phyloP scores from a whole-genome alignment of 371 early-diverging fungal species.

The Dichotomocladium elegans region DNA sequence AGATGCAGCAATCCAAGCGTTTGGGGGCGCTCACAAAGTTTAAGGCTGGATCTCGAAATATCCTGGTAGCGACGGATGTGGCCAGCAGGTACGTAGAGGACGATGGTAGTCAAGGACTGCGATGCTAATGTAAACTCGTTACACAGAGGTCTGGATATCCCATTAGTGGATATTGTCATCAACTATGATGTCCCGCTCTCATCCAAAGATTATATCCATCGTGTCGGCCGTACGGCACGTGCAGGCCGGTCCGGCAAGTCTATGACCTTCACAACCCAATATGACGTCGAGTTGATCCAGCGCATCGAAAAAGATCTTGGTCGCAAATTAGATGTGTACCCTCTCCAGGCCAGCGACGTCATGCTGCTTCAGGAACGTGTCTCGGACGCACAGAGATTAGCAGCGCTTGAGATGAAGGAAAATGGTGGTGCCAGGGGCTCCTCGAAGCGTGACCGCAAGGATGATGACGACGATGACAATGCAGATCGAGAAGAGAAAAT shows the following conservation, averaged over 20 bases:
- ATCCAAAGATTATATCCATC: constrained; percentile 95
- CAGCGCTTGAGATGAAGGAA: constrained; percentile 69
- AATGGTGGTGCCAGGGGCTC: constrained; percentile 51
- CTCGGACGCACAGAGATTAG: constrained; percentile 84
- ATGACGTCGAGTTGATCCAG: constrained; percentile 92
- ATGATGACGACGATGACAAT: constrained; percentile 54
- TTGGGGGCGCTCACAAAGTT: constrained; percentile 89
- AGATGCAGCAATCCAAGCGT: constrained; percentile 90
- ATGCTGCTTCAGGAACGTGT: constrained; percentile 92
- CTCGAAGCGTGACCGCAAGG: constrained; percentile 42
- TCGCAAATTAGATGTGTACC: constrained; percentile 82
- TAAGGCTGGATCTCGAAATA: constrained; percentile 80
- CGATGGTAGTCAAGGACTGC: neutral
- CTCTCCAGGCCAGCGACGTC: constrained; percentile 81
- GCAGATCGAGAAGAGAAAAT: constrained; percentile 42
- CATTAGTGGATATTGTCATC: constrained; percentile 91
- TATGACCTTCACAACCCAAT: constrained; percentile 96
- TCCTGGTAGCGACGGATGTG: constrained; percentile 97
- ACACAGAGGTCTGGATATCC: constrained; percentile 94
- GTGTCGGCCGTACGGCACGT: constrained; percentile 97
- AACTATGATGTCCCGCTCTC: constrained; percentile 97
- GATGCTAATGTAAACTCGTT: neutral
- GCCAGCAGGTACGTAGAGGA: constrained; percentile 56
- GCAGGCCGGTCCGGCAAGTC: constrained; percentile 93
- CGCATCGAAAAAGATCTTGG: constrained; percentile 88